Evolutionary conservation across 352 stramenopile species (phyloP), one percentile per base, ranked within the genome.

Genomic region (Globisporangium irregulare): DNA sequence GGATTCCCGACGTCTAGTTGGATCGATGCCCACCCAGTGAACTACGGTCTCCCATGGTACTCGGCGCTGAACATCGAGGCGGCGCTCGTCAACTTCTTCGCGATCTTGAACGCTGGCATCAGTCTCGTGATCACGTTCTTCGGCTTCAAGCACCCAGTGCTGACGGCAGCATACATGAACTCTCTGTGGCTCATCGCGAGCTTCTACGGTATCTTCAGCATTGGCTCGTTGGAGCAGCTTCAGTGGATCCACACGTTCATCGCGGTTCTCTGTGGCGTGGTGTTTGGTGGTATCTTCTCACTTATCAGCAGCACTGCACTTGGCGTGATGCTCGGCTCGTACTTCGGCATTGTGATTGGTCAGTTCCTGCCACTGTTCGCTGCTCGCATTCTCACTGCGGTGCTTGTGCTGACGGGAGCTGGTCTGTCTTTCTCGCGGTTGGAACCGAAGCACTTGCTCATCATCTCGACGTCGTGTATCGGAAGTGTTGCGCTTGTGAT

Each of bases 1-100:
- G 81, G 84, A 2, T 98, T 94, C 62, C 94, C 94, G 22, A 99
- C 96, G 14, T 85, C 76, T 5, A 72, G 90, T 15, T 99, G 89
- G 84, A 98, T 99, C 71, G 91, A 92, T 53, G 75, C 81, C 48
- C 92, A 98, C 73, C 89, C 89, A 1, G 89, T 93, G 9, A 71
- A 87, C 25, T 96, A 91, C 66, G 89, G 89, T 41, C 75, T 96
- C 2, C 83, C 89, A 15, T 96, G 87, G 87, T 96, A 96, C 46
- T 76, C 84, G 15, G 83, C 86, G 25, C 66, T 96, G 29, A 76
- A 69, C 29, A 70, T 93, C 2, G 82, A 90, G 25, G 51, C 68
- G 3, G 73, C 41, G 4, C 68, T 95, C 1, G 61, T 78, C 22
- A 67, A 76, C 27, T 55, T 87, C 18, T 89, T 93, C 25, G 84